These are phyloP conservation scores for Schrenkiella parvula DNA, from an alignment of 345 rosid species.

Conservation along the genomic window DNA sequence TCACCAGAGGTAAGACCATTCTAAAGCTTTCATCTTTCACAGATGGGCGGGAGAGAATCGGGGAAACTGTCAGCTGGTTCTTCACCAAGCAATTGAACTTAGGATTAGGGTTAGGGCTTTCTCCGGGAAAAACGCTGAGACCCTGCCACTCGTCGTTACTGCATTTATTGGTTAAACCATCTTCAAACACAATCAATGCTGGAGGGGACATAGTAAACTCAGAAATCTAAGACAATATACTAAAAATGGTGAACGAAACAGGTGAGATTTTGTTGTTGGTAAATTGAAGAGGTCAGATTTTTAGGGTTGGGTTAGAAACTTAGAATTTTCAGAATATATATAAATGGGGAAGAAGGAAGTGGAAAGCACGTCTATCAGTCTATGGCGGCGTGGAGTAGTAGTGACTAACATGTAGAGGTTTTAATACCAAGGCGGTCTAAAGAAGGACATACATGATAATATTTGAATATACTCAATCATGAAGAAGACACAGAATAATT, in stretches of 20 bases:
- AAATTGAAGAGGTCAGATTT: neutral
- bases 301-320: constrained; percentile 2
- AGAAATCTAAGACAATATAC: neutral
- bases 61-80: constrained; percentile 6
- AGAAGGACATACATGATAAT: neutral
- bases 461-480: neutral
- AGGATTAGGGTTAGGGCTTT: constrained; percentile 24
- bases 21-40: constrained; percentile 44
- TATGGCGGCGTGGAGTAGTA: constrained; percentile 31
- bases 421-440: constrained; percentile 4
- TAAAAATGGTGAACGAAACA: neutral
- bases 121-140: constrained; percentile 12
- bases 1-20: constrained; percentile 40
- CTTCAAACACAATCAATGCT: constrained; percentile 25
- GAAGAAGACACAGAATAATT: neutral
- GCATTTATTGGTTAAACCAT: constrained; percentile 12
- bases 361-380: constrained; percentile 33
- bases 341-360: constrained; percentile 11
- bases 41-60: constrained; percentile 16
- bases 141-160: constrained; percentile 12
- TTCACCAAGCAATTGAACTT: constrained; percentile 10
- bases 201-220: constrained; percentile 28
- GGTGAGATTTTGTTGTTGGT: too few species aligned
- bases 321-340: neutral
- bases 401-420: constrained; percentile 20